Evolutionary conservation across 352 stramenopile species (phyloP), one percentile per base, ranked within the genome.

Genomic region (Phytophthora cactorum): DNA sequence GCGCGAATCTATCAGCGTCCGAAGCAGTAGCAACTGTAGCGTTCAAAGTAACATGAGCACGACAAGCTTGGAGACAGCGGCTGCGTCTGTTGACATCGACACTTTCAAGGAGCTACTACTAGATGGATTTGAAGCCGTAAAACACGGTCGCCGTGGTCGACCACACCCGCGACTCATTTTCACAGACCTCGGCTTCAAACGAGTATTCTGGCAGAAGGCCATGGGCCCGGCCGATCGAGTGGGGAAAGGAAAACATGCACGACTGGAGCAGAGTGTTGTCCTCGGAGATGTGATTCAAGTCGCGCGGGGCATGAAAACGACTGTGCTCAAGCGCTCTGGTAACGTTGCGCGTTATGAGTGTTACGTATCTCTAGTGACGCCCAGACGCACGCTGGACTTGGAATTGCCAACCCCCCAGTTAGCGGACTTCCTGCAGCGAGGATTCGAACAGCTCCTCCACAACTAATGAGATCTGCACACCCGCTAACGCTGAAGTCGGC

Each of bases 171-270:
- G 86, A 27, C 76, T 84, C 28, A 76, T 92, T 22, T 93, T 90
- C 67, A 81, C 80, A 3, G 86, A 93, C 53, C 68, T 93, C 60
- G 80, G 86, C 50, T 81, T 92, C 50, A 92, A 92, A 57, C 82
- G 86, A 47, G 76, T 92, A 27, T 93, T 93, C 63, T 93, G 86
- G 86, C 83, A 91, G 66, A 93, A 93, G 46, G 74, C 84, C 4
- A 52, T 76, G 63, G 45, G 39, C 14, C 25, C 58, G 2, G 70
- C 62, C 22, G 64, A 68, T 52, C 79, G 87, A 51, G 79, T 90
- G n/a, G 66, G 66, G 58, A 78, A 78, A 63, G 71, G 78, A 32
- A 92, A 92, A 63, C 77, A 86, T 32, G 79, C 83, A 11, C 84
- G 85, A 49, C 65, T 93, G 2, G 86, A 93, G 53, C 83, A 90